These are phyloP conservation scores for Fusarium pseudocircinatum DNA, from an alignment of 2,329 filamentous ascomycete genomes.

Conservation along the genomic window DNA sequence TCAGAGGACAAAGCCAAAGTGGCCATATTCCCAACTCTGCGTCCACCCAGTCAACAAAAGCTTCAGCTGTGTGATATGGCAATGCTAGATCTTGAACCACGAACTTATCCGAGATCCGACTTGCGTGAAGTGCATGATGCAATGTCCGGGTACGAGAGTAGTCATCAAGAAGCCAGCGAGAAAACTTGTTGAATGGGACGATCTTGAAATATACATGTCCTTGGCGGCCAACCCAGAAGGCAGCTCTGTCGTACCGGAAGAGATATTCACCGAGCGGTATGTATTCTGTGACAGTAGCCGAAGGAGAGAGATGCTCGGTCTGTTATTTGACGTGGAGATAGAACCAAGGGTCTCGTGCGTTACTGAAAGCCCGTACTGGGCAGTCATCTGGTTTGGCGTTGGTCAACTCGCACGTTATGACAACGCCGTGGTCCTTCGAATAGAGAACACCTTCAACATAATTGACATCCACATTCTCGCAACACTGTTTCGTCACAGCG, in stretches of 20 bases:
- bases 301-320: background rate
- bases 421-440: slow-evolving; percentile 58
- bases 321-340: slow-evolving; percentile 66
- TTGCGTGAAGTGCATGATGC: slow-evolving; percentile 70
- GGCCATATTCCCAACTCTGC: slow-evolving; percentile 41
- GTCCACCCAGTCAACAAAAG: slow-evolving; percentile 45
- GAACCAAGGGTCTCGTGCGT: slow-evolving; percentile 69
- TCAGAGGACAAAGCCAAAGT: slow-evolving; percentile 44
- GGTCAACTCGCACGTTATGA: slow-evolving; percentile 62
- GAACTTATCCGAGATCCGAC: slow-evolving; percentile 63
- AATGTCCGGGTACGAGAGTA: slow-evolving; percentile 70
- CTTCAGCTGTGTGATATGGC: slow-evolving; percentile 58
- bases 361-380: slow-evolving; percentile 55
- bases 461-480: slow-evolving; percentile 46
- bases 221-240: slow-evolving; percentile 70
- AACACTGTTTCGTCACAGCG: slow-evolving; percentile 47
- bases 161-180: slow-evolving; percentile 66
- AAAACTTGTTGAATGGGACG: slow-evolving; percentile 66
- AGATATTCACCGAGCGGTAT: slow-evolving; percentile 58
- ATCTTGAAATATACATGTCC: slow-evolving; percentile 63
- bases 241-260: slow-evolving; percentile 71
- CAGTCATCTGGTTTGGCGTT: slow-evolving; percentile 3
- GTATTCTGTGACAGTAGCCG: slow-evolving; percentile 24
- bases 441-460: slow-evolving; percentile 71
- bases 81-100: slow-evolving; percentile 72